A percentile compares a stretch with the other conserved stretches of the same genome.
phyloP scores from a whole-genome alignment of 2,329 filamentous ascomycete species.

The Pochonia chlamydosporia region DNA sequence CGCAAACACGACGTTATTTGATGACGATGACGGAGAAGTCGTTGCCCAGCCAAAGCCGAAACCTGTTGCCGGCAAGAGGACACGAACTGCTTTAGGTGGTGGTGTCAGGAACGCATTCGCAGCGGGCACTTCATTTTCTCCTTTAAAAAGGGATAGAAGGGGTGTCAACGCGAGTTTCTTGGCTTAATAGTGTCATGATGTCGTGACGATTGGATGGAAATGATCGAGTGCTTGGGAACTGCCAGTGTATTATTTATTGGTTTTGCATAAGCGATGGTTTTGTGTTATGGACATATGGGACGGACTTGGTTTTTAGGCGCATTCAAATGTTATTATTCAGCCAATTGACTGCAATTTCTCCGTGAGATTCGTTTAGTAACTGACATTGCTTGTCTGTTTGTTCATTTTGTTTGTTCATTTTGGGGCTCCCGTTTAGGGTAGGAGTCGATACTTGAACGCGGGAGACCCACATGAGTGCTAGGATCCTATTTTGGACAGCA shows the following conservation, averaged over 20 bases:
- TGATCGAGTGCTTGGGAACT: slow-evolving; percentile 3
- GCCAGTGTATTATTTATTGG: neutral
- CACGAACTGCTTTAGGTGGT: slow-evolving; percentile 14
- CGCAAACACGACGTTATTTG: slow-evolving; percentile 62
- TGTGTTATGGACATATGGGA: neutral
- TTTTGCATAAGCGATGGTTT: neutral
- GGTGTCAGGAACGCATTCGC: slow-evolving; percentile 41
- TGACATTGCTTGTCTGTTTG: no score
- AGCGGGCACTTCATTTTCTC: slow-evolving; percentile 56
- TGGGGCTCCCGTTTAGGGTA: no score
- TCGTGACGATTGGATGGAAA: neutral
- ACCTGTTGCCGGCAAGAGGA: slow-evolving; percentile 6
- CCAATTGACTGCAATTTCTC: neutral
- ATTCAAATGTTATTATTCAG: neutral
- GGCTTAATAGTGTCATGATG: slow-evolving; percentile 24
- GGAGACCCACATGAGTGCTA: no score
- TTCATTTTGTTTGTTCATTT: no score
- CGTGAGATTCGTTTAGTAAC: no score
- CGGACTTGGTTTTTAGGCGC: neutral
- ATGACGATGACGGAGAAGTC: slow-evolving; percentile 54
- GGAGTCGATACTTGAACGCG: no score
- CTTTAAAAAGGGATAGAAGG: slow-evolving; percentile 64
- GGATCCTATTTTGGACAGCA: no score
- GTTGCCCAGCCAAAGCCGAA: slow-evolving; percentile 4
- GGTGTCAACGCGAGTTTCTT: slow-evolving; percentile 58